Conservation (phyloP, 805 yeast genomes). For the Saturnispora bothae region DNA sequence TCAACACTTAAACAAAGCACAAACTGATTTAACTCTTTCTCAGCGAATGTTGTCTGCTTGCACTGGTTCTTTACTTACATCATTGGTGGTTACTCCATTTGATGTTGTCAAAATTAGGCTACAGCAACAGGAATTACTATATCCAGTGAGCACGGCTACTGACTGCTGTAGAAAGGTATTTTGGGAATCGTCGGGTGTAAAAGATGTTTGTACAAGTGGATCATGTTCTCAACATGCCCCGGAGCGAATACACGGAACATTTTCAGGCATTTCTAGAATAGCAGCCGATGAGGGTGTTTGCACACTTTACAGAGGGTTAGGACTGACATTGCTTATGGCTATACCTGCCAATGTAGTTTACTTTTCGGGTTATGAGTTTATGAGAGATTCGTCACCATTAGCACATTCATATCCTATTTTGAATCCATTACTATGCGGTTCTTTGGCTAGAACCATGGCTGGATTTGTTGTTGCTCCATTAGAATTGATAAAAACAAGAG, state of each 20-base stretch:
- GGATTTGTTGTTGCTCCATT: constrained; percentile 82
- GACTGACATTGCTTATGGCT: constrained; percentile 77
- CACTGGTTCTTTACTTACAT: constrained; percentile 62
- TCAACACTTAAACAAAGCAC: not conserved
- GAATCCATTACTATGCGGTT: constrained; percentile 80
- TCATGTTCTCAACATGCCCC: constrained; percentile 32
- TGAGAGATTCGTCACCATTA: constrained; percentile 66
- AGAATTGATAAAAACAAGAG: constrained; percentile 76
- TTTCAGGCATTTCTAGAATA: constrained; percentile 62
- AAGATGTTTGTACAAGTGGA: constrained; percentile 24
- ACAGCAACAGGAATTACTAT: constrained; percentile 62
- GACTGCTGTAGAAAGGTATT: constrained; percentile 32
- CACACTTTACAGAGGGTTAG: constrained; percentile 84
- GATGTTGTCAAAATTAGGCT: constrained; percentile 70
- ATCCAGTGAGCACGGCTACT: constrained; percentile 24
- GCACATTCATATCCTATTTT: constrained; percentile 25
- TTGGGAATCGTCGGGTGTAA: constrained; percentile 18
- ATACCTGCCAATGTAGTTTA: constrained; percentile 89
- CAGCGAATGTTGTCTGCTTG: constrained; percentile 76
- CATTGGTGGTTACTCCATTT: constrained; percentile 67
- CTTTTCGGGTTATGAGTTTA: constrained; percentile 84
- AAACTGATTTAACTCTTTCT: constrained; percentile 32
- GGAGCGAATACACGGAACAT: constrained; percentile 48
- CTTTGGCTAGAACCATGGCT: constrained; percentile 69
- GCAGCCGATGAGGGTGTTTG: constrained; percentile 60